These are phyloP conservation scores for Debaryomyces nepalensis DNA, from an alignment of 1,139 yeast genomes.

Conservation along the genomic window DNA sequence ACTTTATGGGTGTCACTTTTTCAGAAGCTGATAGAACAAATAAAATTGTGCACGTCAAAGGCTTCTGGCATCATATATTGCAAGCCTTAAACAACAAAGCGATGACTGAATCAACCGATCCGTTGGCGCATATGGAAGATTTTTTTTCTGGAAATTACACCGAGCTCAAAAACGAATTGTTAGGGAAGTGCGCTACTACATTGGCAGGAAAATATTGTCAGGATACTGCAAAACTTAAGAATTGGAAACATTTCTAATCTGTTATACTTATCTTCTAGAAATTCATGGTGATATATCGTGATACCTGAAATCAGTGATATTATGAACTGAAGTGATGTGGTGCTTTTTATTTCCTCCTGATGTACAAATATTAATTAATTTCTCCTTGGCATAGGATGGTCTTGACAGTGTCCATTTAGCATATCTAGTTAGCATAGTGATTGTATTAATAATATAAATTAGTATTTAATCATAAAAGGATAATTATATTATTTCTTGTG, in stretches of 20 bases:
- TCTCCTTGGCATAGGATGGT: too few species aligned
- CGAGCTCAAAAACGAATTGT: slow-evolving; percentile 15
- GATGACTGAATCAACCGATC: not conserved
- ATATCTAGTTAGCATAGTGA: too few species aligned
- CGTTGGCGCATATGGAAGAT: not conserved
- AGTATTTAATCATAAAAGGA: not conserved
- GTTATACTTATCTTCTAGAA: too few species aligned
- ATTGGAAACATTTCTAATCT: slow-evolving; percentile 1
- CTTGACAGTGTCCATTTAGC: too few species aligned
- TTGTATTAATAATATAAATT: not conserved
- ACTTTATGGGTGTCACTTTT: slow-evolving; percentile 26
- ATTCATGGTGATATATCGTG: too few species aligned
- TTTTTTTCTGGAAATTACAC: slow-evolving; percentile 8
- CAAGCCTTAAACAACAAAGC: slow-evolving; percentile 14
- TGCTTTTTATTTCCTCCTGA: too few species aligned
- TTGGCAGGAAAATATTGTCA: slow-evolving; percentile 21
- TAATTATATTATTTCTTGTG: not conserved
- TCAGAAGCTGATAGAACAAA: slow-evolving; percentile 28
- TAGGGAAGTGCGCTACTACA: slow-evolving; percentile 21
- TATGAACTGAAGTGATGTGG: too few species aligned
- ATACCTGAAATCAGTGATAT: too few species aligned
- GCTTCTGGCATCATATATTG: slow-evolving; percentile 23
- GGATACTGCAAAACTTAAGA: not conserved
- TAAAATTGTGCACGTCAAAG: slow-evolving; percentile 22
- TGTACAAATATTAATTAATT: too few species aligned